Evolutionary conservation across 2,329 filamentous ascomycete species (phyloP).

Genomic region (Fusarium poae): DNA sequence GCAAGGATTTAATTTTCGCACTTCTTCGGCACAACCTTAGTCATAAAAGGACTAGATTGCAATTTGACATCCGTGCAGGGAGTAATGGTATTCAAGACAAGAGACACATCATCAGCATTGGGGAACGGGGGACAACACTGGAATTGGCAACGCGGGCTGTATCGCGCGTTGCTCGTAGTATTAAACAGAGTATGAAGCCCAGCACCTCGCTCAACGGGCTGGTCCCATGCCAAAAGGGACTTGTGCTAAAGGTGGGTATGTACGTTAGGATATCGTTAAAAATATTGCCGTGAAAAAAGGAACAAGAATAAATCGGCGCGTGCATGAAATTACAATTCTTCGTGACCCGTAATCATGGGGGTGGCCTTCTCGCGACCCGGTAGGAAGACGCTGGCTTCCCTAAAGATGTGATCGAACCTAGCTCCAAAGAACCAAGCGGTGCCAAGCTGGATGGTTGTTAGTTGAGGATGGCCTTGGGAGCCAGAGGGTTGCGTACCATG

Average conservation of each 20-base stretch:
- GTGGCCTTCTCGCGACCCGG: constrained; percentile 42
- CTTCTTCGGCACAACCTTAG: constrained; percentile 99
- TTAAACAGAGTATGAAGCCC: constrained; percentile 48
- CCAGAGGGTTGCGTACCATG: constrained; percentile 75
- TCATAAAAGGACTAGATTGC: constrained; percentile 87
- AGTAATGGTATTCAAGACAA: not conserved
- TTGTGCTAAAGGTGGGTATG: constrained; percentile 41
- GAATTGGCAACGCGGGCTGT: constrained; percentile 36
- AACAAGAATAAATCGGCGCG: constrained; percentile 35
- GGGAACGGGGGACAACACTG: constrained; percentile 26
- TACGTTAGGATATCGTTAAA: constrained; percentile 51
- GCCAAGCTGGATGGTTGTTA: constrained; percentile 69
- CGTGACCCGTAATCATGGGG: constrained; percentile 49
- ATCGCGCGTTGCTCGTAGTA: constrained; percentile 41
- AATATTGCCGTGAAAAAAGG: constrained; percentile 39
- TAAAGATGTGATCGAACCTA: constrained; percentile 73
- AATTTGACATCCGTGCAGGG: constrained; percentile 99
- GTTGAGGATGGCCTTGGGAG: not conserved
- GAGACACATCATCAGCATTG: constrained; percentile 4
- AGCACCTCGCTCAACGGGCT: constrained; percentile 26
- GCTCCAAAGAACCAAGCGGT: constrained; percentile 85
- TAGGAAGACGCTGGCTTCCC: constrained; percentile 46
- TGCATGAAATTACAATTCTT: constrained; percentile 53
- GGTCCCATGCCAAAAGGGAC: constrained; percentile 29
- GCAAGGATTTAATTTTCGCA: constrained; percentile 79